A percentile compares a stretch with the other conserved stretches of the same genome.
Evolutionary conservation across 768 basidiomycete genomes (phyloP).

Genomic region (Porphyrellus cyaneotinctus): DNA sequence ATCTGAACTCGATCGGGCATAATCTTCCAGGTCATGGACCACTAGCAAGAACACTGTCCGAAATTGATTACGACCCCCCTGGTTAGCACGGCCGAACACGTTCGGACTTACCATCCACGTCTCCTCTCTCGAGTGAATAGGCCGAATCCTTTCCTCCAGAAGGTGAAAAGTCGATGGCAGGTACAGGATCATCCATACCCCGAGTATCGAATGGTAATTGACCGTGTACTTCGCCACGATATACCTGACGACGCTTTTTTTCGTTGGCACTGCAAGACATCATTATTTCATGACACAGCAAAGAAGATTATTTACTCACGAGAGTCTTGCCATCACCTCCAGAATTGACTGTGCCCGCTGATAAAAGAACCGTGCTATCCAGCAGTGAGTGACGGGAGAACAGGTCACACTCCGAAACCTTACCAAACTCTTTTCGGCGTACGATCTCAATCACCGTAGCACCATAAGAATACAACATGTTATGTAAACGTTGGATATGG

Average conservation of each 20-base stretch:
- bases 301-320: conserved; percentile 46
- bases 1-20: conserved; percentile 45
- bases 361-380: conserved; percentile 70
- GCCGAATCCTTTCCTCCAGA: conserved; percentile 56
- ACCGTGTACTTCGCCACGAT: conserved; percentile 77
- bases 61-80: conserved; percentile 6
- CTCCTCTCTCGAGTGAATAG: conserved; percentile 61
- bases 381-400: conserved; percentile 3
- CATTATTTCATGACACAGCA: conserved; percentile 3
- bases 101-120: conserved; percentile 68
- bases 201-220: conserved; percentile 83
- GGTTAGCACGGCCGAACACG: conserved; percentile 27
- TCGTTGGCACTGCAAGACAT: conserved; percentile 56
- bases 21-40: conserved; percentile 62
- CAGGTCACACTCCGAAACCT: conserved; percentile 23
- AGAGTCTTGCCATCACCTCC: conserved; percentile 83
- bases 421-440: conserved; percentile 84
- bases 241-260: conserved; percentile 77
- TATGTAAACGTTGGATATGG: conserved; percentile 87
- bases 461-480: conserved; percentile 88
- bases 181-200: conserved; percentile 79
- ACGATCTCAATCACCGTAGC: conserved; percentile 90
- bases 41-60: conserved; percentile 54
- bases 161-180: conserved; percentile 75
- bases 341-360: conserved; percentile 76